Conservation (phyloP, 2,329 filamentous ascomycete species). For the Aspergillus tamarii region DNA sequence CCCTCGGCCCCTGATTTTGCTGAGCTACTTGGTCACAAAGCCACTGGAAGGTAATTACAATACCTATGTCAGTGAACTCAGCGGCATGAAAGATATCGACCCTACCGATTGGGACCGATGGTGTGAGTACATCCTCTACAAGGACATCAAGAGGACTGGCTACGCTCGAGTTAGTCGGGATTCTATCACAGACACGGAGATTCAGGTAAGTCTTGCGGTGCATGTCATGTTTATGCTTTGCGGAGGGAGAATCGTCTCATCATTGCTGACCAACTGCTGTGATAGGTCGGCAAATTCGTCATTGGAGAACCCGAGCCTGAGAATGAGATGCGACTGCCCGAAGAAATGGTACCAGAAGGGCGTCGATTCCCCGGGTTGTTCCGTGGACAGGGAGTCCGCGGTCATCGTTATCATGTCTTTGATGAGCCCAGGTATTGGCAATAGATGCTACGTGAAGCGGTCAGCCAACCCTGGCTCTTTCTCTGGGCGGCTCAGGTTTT, state of each 20-base stretch:
- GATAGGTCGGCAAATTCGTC: slow-evolving; percentile 82
- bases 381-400: slow-evolving; percentile 80
- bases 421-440: slow-evolving; percentile 77
- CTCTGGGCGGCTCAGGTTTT: not conserved
- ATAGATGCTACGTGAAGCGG: slow-evolving; percentile 24
- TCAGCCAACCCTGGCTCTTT: not conserved
- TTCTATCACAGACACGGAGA: slow-evolving; percentile 95
- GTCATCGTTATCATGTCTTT: slow-evolving; percentile 93
- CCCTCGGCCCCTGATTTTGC: slow-evolving; percentile 76
- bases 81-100: slow-evolving; percentile 95
- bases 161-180: slow-evolving; percentile 87
- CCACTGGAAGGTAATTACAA: slow-evolving; percentile 95
- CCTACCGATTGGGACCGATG: slow-evolving; percentile 91
- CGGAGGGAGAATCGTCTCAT: not conserved
- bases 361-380: slow-evolving; percentile 85
- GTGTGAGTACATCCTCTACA: slow-evolving; percentile 99
- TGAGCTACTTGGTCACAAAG: slow-evolving; percentile 90
- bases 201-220: slow-evolving; percentile 66
- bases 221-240: not conserved
- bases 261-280: slow-evolving; percentile 19
- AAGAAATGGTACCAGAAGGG: slow-evolving; percentile 74
- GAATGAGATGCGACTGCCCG: slow-evolving; percentile 66
- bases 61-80: slow-evolving; percentile 82
- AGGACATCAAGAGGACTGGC: slow-evolving; percentile 79
- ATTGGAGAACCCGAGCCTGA: slow-evolving; percentile 71